Base-by-base conservation (phyloP, 179 eudicot genomes). In the Carnegiea gigantea region DNA sequence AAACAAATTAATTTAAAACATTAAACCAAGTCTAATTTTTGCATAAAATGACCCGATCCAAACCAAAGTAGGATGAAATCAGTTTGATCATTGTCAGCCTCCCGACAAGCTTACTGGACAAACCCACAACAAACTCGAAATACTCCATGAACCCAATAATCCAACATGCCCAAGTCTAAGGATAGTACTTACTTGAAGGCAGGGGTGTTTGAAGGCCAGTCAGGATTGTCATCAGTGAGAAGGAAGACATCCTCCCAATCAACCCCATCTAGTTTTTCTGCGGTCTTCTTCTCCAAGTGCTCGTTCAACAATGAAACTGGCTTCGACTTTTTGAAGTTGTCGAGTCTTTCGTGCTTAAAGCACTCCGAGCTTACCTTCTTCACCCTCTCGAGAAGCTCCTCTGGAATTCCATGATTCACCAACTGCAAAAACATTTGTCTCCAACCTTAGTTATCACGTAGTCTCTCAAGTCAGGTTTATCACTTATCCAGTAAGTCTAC, bases 171-270 rank as follows among this genome's bases (percentile, higher is more conserved):
- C n/a, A n/a, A n/a, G n/a, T n/a, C n/a, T n/a, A n/a, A n/a, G n/a
- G n/a, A n/a, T n/a, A n/a, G n/a, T n/a, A n/a, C n/a, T n/a, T n/a
- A n/a, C n/a, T n/a, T n/a, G n/a, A n/a, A n/a, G n/a, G n/a, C 89
- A 33, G 92, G 92, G 53, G 88, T 87, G 24, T 83, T 79, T 13
- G 90, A 76, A 33, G 95, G 90, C 93, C 94, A 94, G 11, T 90
- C 87, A 70, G 46, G 1, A 60, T 90, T 86, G 40, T 84, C 90
- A 82, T 94, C 98, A 24, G 90, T 78, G 57, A 94, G 91, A 77
- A 89, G 85, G 79, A 94, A 90, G 24, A 91, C 93, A 84, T 94
- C 97, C 48, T 94, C 98, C 98, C 98, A 94, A 59, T 94, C 98
- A 49, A 90, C 85, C 40, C 85, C 88, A n/a, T 93, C 93, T 77